Evolutionary conservation across 768 basidiomycete species (phyloP).

Genomic region (Cytidiella melzeri): DNA sequence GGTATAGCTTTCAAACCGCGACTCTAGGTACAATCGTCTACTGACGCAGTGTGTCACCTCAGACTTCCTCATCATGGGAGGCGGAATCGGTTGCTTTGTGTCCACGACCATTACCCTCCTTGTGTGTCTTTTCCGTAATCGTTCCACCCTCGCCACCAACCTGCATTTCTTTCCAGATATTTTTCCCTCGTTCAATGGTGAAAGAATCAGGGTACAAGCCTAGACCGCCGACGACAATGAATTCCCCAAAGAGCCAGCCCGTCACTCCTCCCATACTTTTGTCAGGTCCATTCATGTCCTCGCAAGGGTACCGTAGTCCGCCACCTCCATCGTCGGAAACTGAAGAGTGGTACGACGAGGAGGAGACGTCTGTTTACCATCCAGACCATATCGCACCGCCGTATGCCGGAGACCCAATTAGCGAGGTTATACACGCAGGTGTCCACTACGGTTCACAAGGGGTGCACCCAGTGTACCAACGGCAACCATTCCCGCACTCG

Average conservation of each 20-base stretch:
- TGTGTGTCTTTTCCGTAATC: constrained; percentile 34
- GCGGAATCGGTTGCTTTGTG: constrained; percentile 68
- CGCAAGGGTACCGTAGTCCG: neutral
- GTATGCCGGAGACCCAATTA: constrained; percentile 1
- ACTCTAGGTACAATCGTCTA: neutral
- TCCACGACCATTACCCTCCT: constrained; percentile 78
- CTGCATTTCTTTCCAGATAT: constrained; percentile 40
- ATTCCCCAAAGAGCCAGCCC: constrained; percentile 16
- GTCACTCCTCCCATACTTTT: constrained; percentile 9
- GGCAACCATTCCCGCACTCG: constrained; percentile 23
- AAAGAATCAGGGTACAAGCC: constrained; percentile 57
- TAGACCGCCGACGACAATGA: constrained; percentile 23
- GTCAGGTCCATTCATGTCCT: neutral
- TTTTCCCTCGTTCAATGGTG: constrained; percentile 72
- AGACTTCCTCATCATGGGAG: constrained; percentile 70
- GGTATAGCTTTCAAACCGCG: constrained; percentile 31
- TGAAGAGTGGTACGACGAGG: constrained; percentile 1
- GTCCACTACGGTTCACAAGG: neutral
- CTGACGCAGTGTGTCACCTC: neutral
- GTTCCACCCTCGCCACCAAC: neutral
- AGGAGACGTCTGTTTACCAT: constrained; percentile 4
- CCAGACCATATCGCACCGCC: constrained; percentile 6
- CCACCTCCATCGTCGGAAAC: neutral
- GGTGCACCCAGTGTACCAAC: constrained; percentile 13
- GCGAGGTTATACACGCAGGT: neutral